These are phyloP conservation scores for Magnolia changhungtana DNA, from an alignment of 164 flowering plant species.

Conservation along the genomic window DNA sequence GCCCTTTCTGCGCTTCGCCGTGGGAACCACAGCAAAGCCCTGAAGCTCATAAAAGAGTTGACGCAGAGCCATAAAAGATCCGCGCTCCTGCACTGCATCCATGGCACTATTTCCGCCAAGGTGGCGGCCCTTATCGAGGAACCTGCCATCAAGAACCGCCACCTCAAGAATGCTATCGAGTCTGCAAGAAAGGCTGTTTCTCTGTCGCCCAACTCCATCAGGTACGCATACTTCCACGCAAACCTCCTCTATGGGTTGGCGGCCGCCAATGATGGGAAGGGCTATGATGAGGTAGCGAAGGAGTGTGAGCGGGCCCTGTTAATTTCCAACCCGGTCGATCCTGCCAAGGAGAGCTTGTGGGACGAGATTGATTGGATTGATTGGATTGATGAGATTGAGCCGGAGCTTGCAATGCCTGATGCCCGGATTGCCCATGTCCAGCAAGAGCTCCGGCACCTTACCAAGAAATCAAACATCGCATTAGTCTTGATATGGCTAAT, in stretches of 20 bases:
- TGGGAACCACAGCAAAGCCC: conserved; percentile 84
- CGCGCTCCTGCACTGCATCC: conserved; percentile 66
- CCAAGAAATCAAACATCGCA: conserved; percentile 74
- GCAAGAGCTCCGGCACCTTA: conserved; percentile 55
- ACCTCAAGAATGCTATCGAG: conserved; percentile 64
- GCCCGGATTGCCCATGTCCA: conserved; percentile 63
- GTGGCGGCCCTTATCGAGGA: conserved; percentile 74
- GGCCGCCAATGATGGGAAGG: conserved; percentile 44
- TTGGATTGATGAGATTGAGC: conserved; percentile 47
- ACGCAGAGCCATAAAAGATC: conserved; percentile 37
- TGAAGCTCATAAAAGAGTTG: conserved; percentile 76
- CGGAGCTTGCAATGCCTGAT: conserved; percentile 47
- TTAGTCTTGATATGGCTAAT: conserved; percentile 90
- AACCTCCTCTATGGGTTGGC: conserved; percentile 80
- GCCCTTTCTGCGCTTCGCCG: conserved; percentile 71
- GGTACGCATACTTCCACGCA: conserved; percentile 81
- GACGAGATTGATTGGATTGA: conserved; percentile 61
- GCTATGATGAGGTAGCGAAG: conserved; percentile 71
- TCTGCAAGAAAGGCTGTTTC: conserved; percentile 58
- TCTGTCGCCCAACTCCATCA: conserved; percentile 75
- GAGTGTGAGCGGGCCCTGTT: conserved; percentile 83
- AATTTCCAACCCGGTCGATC: conserved; percentile 76
- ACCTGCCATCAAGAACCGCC: conserved; percentile 55
- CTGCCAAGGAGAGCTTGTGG: conserved; percentile 80
- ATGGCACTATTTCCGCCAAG: conserved; percentile 72